Evolutionary conservation across 805 yeast genomes (phyloP).

Genomic region (Kazachstania bromeliacearum): DNA sequence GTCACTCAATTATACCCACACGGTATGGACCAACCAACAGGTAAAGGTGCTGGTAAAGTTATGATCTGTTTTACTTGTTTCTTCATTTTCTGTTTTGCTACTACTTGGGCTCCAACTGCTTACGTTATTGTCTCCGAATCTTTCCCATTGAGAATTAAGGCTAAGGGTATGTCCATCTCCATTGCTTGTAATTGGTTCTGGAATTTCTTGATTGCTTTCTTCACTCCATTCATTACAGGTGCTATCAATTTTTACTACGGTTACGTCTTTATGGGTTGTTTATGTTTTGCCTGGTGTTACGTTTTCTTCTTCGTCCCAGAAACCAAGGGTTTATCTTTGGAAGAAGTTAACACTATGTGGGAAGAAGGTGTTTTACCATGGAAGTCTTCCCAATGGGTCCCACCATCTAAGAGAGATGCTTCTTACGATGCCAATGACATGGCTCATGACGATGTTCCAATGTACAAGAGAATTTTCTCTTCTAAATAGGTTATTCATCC

Average conservation of each 20-base stretch:
- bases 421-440: conserved; percentile 11
- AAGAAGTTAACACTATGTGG: conserved; percentile 62
- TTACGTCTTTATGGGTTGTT: conserved; percentile 48
- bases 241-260: conserved; percentile 64
- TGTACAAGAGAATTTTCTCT: conserved; percentile 8
- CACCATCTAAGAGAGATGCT: conserved; percentile 34
- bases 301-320: conserved; percentile 64
- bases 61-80: conserved; percentile 65
- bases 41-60: conserved; percentile 52
- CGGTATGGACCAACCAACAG: conserved; percentile 33
- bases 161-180: conserved; percentile 46
- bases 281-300: conserved; percentile 46
- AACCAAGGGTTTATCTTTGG: conserved; percentile 71
- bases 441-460: conserved; percentile 21
- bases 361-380: conserved; percentile 32
- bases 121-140: conserved; percentile 59
- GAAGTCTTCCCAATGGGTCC: conserved; percentile 39
- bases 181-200: conserved; percentile 54
- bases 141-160: conserved; percentile 62
- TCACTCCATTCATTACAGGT: conserved; percentile 59
- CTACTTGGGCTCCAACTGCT: conserved; percentile 66
- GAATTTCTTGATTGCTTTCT: conserved; percentile 56
- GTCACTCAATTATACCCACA: conserved; percentile 35
- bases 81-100: conserved; percentile 62
- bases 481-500: too few species aligned